Evolutionary conservation across 1,284 basidiomycete species (phyloP).

Genomic region (Rhodotorula glutinis): DNA sequence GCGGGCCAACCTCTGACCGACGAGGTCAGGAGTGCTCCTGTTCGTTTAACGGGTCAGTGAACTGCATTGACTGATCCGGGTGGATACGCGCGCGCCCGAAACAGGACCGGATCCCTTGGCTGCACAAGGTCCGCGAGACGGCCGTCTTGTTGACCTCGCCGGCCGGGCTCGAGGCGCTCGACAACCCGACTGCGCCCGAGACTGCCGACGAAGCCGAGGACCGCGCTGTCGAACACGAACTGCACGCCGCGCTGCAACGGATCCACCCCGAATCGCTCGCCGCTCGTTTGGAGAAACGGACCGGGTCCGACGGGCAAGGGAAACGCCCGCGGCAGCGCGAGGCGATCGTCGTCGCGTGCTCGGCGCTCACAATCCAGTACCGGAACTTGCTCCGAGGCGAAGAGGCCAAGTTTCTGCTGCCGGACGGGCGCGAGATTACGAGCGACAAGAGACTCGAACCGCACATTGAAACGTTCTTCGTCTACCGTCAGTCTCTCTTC

Average conservation of each 20-base stretch:
- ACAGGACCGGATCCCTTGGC: conserved; percentile 75
- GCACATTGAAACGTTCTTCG: conserved; percentile 67
- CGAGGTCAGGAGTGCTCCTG: conserved; percentile 49
- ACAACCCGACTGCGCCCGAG: conserved; percentile 7
- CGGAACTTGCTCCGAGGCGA: conserved; percentile 72
- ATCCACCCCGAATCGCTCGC: conserved; percentile 27
- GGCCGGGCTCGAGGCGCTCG: conserved; percentile 29
- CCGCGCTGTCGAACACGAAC: conserved; percentile 50
- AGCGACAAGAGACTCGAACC: conserved; percentile 34
- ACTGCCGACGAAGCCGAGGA: conserved; percentile 17
- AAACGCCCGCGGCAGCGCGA: conserved; percentile 44
- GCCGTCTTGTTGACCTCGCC: conserved; percentile 51
- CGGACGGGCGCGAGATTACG: conserved; percentile 20
- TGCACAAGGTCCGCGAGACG: conserved; percentile 65
- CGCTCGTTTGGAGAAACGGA: conserved; percentile 22
- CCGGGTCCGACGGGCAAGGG: background rate
- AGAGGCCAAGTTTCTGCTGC: conserved; percentile 7
- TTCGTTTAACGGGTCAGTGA: too few species aligned
- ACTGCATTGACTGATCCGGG: too few species aligned
- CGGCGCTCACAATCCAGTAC: conserved; percentile 77
- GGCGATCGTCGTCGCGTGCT: conserved; percentile 78
- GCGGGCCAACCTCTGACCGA: conserved; percentile 74
- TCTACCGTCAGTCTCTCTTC: conserved; percentile 56
- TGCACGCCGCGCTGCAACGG: conserved; percentile 37
- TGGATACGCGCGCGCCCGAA: background rate